phyloP scores from a whole-genome alignment of 805 yeast species.

The Debaryomyces castellii region DNA sequence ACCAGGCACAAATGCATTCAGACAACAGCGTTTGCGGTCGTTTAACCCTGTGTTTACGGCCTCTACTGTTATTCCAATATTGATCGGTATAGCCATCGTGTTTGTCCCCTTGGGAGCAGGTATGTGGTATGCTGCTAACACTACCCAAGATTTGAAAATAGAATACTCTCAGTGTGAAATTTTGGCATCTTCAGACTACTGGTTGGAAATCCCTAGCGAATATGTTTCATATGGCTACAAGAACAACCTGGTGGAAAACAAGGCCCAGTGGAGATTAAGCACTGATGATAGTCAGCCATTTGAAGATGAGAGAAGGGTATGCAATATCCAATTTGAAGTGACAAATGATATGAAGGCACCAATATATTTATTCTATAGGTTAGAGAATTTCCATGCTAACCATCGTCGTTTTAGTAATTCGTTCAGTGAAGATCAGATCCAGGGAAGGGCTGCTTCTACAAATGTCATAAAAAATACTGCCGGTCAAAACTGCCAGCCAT shows the following conservation, averaged over 20 bases:
- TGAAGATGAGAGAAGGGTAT: conserved; percentile 50
- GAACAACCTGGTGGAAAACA: conserved; percentile 11
- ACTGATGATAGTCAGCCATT: conserved; percentile 44
- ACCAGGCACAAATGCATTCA: conserved; percentile 62
- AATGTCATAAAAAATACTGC: conserved; percentile 35
- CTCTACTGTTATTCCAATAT: conserved; percentile 39
- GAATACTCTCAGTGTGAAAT: conserved; percentile 43
- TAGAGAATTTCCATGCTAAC: conserved; percentile 42
- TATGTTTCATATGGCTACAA: conserved; percentile 35
- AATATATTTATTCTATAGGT: conserved; percentile 41
- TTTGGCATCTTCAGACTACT: conserved; percentile 29
- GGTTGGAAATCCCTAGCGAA: conserved; percentile 37
- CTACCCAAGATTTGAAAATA: conserved; percentile 38
- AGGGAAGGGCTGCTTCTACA: conserved; percentile 38
- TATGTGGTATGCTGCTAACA: conserved; percentile 45
- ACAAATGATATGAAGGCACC: conserved; percentile 36
- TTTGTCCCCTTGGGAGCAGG: conserved; percentile 47
- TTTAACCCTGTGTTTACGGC: conserved; percentile 47
- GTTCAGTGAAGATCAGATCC: conserved; percentile 42
- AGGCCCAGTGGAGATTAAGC: conserved; percentile 37
- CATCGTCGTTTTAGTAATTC: conserved; percentile 46
- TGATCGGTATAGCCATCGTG: conserved; percentile 36
- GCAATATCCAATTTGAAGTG: conserved; percentile 39
- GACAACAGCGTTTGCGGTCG: conserved; percentile 56
- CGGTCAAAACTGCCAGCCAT: conserved; percentile 48